Base-by-base conservation (phyloP, 129 eudicot species). In the Scalesia atractyloides region DNA sequence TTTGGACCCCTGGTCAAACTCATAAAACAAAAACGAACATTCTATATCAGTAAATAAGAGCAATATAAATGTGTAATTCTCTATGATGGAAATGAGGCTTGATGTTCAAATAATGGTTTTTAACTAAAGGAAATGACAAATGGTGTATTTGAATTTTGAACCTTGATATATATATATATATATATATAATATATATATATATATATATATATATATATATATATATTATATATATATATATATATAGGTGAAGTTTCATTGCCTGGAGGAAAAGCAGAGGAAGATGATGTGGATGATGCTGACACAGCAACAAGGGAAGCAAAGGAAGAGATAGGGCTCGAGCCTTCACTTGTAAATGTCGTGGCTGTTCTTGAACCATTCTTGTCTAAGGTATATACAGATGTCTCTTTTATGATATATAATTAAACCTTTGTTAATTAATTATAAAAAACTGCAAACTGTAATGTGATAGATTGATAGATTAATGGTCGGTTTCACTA, bases 251-350 rank as follows among this genome's bases (percentile, higher is more conserved):
- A 94, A 86, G 93, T 94, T 70, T 84, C 96, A 13, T 80, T 94
- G 81, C 99, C 99, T 0, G 99, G 99, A 65, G 99, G 99, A 46
- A 94, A 94, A 83, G 86, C 88, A 20, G 99, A 94, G 14, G 91
- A 94, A 65, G 84, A 81, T 15, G 99, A 94, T 51, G 84, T 79
- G 16, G 86, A 84, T 76, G 97, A 94, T 79, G 88, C 88, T 13
- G 83, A 82, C 58, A 94, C 97, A 7, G 99, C 99, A 19, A 84
- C 84, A 34, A 81, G 99, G 81, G 99, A 94, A 74, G 99, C 99
- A 26, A 82, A 83, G 37, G 99, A 94, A 89, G 99, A 94, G 84
- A 94, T 94, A 47, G 99, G 99, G 12, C 82, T 94, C 62, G 89
- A 90, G 64, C 97, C 97, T 66, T 86, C 96, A 44, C 86, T 83